phyloP scores from a whole-genome alignment of 768 basidiomycete species.

The Boletellus sp. region DNA sequence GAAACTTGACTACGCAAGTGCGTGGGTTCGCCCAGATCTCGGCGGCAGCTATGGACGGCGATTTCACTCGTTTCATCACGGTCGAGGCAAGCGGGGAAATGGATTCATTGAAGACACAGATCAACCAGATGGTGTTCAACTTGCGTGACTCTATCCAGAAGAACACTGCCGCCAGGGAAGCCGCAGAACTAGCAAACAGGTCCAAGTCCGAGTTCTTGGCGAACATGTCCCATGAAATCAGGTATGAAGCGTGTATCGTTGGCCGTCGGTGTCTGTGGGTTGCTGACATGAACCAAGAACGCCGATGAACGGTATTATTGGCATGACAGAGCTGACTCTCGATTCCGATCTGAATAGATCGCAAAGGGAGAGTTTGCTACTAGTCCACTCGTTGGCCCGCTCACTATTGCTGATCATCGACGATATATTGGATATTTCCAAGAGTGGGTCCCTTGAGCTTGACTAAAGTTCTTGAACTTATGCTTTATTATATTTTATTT shows the following conservation, averaged over 20 bases:
- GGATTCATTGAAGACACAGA: constrained; percentile 98
- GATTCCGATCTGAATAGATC: constrained; percentile 93
- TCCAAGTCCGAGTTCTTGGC: constrained; percentile 98
- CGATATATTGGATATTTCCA: constrained; percentile 98
- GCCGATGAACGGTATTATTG: constrained; percentile 99
- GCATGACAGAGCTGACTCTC: constrained; percentile 98
- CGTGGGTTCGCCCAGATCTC: constrained; percentile 99
- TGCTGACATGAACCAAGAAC: constrained; percentile 53
- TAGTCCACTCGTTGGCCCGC: constrained; percentile 92
- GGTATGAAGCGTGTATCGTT: constrained; percentile 47
- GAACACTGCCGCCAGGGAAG: constrained; percentile 96
- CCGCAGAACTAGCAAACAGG: constrained; percentile 96
- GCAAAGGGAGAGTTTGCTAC: constrained; percentile 90
- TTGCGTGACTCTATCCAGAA: constrained; percentile 96
- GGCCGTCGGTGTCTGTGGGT: not conserved
- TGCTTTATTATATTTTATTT: not conserved
- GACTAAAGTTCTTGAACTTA: constrained; percentile 1
- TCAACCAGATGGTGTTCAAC: constrained; percentile 99
- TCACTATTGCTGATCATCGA: constrained; percentile 95
- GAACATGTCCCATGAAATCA: constrained; percentile 96
- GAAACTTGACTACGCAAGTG: constrained; percentile 95
- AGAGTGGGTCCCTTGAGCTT: constrained; percentile 66
- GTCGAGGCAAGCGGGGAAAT: constrained; percentile 98
- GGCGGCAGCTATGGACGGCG: constrained; percentile 97
- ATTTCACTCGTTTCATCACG: constrained; percentile 98